These are phyloP conservation scores for Agastache rugosa DNA, from an alignment of 257 asterid species.

Conservation along the genomic window DNA sequence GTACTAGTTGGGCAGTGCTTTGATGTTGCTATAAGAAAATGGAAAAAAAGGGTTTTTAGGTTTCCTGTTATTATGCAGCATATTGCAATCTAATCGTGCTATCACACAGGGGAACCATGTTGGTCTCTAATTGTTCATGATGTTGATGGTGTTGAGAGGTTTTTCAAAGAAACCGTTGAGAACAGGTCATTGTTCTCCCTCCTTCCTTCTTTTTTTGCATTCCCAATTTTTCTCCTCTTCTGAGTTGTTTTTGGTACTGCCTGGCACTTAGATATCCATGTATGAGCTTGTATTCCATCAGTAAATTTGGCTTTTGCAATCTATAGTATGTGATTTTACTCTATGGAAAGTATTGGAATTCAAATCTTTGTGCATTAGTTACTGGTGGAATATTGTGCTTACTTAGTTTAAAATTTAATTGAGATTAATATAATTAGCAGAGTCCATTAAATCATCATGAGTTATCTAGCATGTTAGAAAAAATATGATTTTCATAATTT, in stretches of 20 bases:
- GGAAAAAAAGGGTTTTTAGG: background rate
- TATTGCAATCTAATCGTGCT: constrained; percentile 32
- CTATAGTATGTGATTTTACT: constrained; percentile 6
- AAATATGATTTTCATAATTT: background rate
- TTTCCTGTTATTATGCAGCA: constrained; percentile 15
- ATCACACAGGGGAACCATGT: constrained; percentile 70
- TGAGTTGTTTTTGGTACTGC: constrained; percentile 27
- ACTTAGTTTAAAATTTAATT: background rate
- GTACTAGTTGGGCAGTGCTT: constrained; percentile 12
- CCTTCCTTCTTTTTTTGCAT: background rate
- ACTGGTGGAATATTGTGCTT: background rate
- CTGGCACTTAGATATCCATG: constrained; percentile 7
- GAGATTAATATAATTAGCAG: background rate
- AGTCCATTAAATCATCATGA: background rate
- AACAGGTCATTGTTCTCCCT: constrained; percentile 63
- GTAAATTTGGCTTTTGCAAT: constrained; percentile 19
- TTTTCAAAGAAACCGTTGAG: constrained; percentile 81
- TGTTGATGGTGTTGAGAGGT: constrained; percentile 76
- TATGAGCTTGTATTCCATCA: constrained; percentile 16
- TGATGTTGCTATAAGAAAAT: constrained; percentile 7
- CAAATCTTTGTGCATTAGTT: constrained; percentile 7
- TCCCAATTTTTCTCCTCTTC: constrained; percentile 7
- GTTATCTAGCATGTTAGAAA: background rate
- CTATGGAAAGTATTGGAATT: constrained; percentile 1
- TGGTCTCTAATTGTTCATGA: constrained; percentile 78